phyloP scores from a whole-genome alignment of 257 asterid species.

The Ilex aquifolium region DNA sequence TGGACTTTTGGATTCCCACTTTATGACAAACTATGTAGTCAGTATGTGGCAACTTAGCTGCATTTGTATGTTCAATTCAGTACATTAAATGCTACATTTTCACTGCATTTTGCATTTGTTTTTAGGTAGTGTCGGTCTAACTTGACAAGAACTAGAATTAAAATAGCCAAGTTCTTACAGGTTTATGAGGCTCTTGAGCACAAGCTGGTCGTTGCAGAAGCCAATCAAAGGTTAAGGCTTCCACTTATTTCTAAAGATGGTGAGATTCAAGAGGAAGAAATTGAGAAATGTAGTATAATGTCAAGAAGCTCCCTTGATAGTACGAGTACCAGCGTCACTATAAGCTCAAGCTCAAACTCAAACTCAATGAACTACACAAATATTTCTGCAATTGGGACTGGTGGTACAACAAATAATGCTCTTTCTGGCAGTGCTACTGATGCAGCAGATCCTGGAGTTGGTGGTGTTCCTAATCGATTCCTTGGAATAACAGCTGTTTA shows the following conservation, averaged over 20 bases:
- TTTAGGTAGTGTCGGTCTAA: background rate
- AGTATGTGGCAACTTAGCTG: too few species aligned
- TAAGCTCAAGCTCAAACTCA: constrained; percentile 73
- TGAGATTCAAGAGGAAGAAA: constrained; percentile 87
- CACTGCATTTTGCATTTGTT: too few species aligned
- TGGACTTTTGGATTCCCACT: too few species aligned
- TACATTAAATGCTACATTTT: too few species aligned
- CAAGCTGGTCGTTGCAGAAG: constrained; percentile 74
- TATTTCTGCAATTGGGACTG: constrained; percentile 37
- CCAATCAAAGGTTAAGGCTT: constrained; percentile 95
- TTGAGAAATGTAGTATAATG: constrained; percentile 72
- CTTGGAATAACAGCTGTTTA: constrained; percentile 91
- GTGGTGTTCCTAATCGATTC: constrained; percentile 93
- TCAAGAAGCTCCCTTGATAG: constrained; percentile 93
- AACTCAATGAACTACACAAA: constrained; percentile 69
- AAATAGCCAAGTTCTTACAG: constrained; percentile 9
- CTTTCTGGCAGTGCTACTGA: constrained; percentile 41
- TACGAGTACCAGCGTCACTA: constrained; percentile 62
- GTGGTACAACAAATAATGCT: constrained; percentile 30
- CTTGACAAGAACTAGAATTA: background rate
- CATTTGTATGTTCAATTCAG: too few species aligned
- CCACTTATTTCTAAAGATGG: constrained; percentile 92
- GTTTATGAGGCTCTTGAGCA: constrained; percentile 66
- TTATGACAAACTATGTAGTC: too few species aligned
- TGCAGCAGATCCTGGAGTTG: constrained; percentile 83